Evolutionary conservation across 352 stramenopile species (phyloP), one percentile per base, ranked within the genome.

Genomic region (Pythium guiyangense): DNA sequence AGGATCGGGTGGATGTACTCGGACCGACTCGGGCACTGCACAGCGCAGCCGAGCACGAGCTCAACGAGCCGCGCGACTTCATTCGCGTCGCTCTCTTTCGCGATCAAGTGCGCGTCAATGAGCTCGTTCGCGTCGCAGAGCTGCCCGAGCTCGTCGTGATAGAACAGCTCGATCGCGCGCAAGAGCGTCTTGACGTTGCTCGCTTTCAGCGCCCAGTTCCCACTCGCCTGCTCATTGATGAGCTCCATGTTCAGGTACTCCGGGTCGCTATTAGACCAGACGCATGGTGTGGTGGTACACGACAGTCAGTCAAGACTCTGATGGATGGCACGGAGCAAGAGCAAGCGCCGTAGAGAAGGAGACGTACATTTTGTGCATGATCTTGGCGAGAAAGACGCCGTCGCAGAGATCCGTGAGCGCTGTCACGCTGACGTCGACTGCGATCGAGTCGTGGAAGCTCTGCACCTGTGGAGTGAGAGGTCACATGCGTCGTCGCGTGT

Each of bases 1-100:
- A 94, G 83, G 66, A 94, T 94, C 53, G 77, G 71, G 59, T 90
- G 77, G 60, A 94, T 91, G 64, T 92, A 94, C 56, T 89, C 82
- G 20, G 82, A 88, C 34, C 86, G 84, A 66, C 71, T 86, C 3
- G 76, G 80, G 50, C 82, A 86, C 53, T 94, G 84, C 25, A 94
- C 84, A 2, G 84, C 84, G 50, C 79, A 91, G 15, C 84, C 82
- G 34, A 94, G 62, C 29, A 94, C 61, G 37, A 94, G 54, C 62
- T 90, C 82, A 22, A 73, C 79, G 12, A 94, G 70, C 44, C 88
- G 88, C 49, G 67, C 62, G 45, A 88, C 71, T 58, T 94, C 82
- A 39, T 84, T 68, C 37, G 77, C 64, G 54, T 89, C 75, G 37
- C 75, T 78, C 48, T 90, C 69, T 61, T 88, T 88, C 29, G 82